phyloP scores from a whole-genome alignment of 2,329 filamentous ascomycete genomes.

The Ophiostoma sp. region DNA sequence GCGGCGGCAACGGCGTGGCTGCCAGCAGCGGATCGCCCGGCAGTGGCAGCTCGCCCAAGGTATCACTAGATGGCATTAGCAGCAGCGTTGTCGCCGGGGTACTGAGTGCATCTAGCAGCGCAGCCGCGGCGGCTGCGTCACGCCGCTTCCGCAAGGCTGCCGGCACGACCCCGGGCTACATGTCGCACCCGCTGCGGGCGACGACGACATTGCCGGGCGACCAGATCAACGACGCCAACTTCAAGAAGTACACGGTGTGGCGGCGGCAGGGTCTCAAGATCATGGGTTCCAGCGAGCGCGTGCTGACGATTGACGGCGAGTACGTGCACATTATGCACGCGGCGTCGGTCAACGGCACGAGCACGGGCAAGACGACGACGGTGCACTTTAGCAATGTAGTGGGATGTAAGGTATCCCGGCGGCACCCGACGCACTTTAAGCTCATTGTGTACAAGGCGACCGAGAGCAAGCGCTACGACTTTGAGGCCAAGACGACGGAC shows the following conservation, averaged over 20 bases:
- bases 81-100: constrained; percentile 37
- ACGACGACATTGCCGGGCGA: constrained; percentile 32
- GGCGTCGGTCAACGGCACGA: constrained; percentile 51
- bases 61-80: constrained; percentile 47
- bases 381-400: constrained; percentile 79
- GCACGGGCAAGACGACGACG: constrained; percentile 70
- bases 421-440: constrained; percentile 75
- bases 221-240: constrained; percentile 50
- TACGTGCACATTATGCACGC: constrained; percentile 80
- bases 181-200: constrained; percentile 52
- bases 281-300: constrained; percentile 66
- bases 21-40: constrained; percentile 14
- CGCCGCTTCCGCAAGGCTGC: constrained; percentile 24
- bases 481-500: constrained; percentile 65
- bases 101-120: constrained; percentile 31
- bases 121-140: constrained; percentile 10
- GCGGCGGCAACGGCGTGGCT: background rate
- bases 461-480: constrained; percentile 78
- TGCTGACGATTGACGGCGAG: constrained; percentile 75
- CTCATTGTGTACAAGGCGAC: constrained; percentile 64
- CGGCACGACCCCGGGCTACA: constrained; percentile 40
- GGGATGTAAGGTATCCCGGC: constrained; percentile 72
- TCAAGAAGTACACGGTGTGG: constrained; percentile 74
- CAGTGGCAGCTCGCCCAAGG: constrained; percentile 52
- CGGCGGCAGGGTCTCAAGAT: constrained; percentile 79